Conservation (phyloP, 2,329 filamentous ascomycete species). For the Didymella pinodella region DNA sequence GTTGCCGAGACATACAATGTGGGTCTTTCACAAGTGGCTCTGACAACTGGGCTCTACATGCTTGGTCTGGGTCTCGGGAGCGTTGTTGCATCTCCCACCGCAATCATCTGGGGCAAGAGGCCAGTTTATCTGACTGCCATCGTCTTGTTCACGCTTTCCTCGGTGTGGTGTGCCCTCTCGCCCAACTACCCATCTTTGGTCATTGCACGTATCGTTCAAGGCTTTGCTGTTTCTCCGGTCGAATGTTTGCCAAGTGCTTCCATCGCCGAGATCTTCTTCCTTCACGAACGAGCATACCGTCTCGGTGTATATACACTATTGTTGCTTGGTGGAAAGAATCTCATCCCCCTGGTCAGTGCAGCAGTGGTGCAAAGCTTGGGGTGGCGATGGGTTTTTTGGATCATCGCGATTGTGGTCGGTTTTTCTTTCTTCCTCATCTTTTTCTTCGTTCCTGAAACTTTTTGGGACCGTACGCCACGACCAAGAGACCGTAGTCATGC, state of each 20-base stretch:
- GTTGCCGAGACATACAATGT: conserved; percentile 74
- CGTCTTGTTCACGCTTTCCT: conserved; percentile 77
- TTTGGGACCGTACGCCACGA: conserved; percentile 85
- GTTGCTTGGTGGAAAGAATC: conserved; percentile 87
- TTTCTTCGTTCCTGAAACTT: conserved; percentile 92
- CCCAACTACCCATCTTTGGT: conserved; percentile 81
- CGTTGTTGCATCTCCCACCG: conserved; percentile 85
- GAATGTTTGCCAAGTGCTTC: conserved; percentile 93
- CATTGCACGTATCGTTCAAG: conserved; percentile 84
- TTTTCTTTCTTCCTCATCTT: conserved; percentile 77
- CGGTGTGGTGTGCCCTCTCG: conserved; percentile 86
- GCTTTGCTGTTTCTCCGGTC: conserved; percentile 85
- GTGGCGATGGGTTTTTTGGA: conserved; percentile 95
- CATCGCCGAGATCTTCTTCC: conserved; percentile 94
- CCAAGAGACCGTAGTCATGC: conserved; percentile 51
- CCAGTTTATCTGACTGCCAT: conserved; percentile 85
- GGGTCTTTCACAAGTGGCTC: conserved; percentile 74
- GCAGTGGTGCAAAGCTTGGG: conserved; percentile 77
- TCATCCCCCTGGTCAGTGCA: conserved; percentile 86
- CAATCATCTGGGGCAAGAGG: conserved; percentile 88
- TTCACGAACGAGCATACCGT: conserved; percentile 91
- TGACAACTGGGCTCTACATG: conserved; percentile 95
- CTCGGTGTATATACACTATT: conserved; percentile 93
- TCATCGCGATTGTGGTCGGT: conserved; percentile 81
- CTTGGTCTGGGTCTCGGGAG: conserved; percentile 87